Base-by-base conservation (phyloP, 306 rosid species). In the Chamaecrista fasciculata region DNA sequence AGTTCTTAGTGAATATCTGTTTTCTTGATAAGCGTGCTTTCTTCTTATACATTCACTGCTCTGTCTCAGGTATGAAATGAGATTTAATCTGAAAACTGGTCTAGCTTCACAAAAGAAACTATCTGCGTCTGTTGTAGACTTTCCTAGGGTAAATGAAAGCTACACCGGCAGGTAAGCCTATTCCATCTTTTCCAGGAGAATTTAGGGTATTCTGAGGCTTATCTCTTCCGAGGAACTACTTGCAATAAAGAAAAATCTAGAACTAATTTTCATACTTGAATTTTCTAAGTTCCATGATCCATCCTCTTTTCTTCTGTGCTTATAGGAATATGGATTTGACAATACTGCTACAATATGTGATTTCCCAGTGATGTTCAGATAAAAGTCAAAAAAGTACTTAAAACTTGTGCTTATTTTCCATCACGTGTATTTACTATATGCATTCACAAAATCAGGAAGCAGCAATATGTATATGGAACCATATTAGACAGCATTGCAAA, bases 61-160 rank as follows among this genome's bases (percentile, higher is more conserved):
- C 40, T 62, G 15, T 79, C 73, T 63, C 75, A 94, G 98, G 80
- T 94, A 82, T 62, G 98, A 90, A 78, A 90, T 94, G 97, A 83
- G 94, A 73, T 90, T 94, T 76, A 88, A 94, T 84, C 58, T 88
- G 83, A 85, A 90, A 80, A 82, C 84, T 20, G 95, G 97, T 9
- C 75, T 62, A 59, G 97, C 98, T 72, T 70, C 87, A 49, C 97
- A 94, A 78, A 85, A 76, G 82, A 85, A 85, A 72, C 79, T 94
- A 37, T 94, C 97, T 16, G 86, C 78, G 39, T 60, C 96, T 42
- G 75, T 89, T 61, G 89, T 94, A 49, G 98, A 94, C 78, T 94
- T 94, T 78, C 98, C 98, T 44, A 82, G 97, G 79, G 88, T 94
- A 69, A 94, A 94, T 60, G 98, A 94, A 76, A 77, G 84, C 84